phyloP scores from a whole-genome alignment of 176 grass and related monocot genomes.

The Saccharum spontaneum region DNA sequence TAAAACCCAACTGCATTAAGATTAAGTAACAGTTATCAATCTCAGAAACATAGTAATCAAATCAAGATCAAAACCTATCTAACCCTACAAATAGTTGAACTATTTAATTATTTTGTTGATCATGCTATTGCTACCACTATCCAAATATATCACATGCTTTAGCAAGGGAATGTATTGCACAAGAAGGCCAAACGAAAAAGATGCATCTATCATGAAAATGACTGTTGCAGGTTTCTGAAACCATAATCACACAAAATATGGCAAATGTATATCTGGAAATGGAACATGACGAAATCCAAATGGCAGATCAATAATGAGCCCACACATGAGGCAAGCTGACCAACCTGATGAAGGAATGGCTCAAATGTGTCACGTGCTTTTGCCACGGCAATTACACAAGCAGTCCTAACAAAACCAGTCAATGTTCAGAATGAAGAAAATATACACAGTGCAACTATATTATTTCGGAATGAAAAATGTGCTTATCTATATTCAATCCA shows the following conservation, averaged over 20 bases:
- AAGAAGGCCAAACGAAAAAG: slow-evolving; percentile 13
- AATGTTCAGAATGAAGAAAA: slow-evolving; percentile 36
- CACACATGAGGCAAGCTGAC: slow-evolving; percentile 26
- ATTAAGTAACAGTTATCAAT: neutral
- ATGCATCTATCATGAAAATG: neutral
- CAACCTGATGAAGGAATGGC: slow-evolving; percentile 93
- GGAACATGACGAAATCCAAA: slow-evolving; percentile 12
- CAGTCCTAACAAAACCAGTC: slow-evolving; percentile 60
- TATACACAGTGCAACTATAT: neutral
- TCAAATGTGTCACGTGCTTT: slow-evolving; percentile 91
- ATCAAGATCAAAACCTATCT: slow-evolving; percentile 8
- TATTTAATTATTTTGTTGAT: slow-evolving; percentile 1
- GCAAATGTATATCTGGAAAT: neutral
- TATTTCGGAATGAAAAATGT: slow-evolving; percentile 19
- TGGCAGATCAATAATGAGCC: neutral
- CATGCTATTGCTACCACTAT: neutral
- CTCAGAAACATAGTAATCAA: slow-evolving; percentile 20
- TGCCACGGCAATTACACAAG: slow-evolving; percentile 96
- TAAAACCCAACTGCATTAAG: slow-evolving; percentile 83
- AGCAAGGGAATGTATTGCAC: neutral
- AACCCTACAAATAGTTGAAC: neutral
- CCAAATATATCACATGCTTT: neutral
- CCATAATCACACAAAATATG: slow-evolving; percentile 28
- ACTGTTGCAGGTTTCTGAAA: neutral
- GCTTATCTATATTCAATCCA: neutral